Base-by-base conservation (phyloP, 192 early-diverging fungal species). In the Coemansia sp. region DNA sequence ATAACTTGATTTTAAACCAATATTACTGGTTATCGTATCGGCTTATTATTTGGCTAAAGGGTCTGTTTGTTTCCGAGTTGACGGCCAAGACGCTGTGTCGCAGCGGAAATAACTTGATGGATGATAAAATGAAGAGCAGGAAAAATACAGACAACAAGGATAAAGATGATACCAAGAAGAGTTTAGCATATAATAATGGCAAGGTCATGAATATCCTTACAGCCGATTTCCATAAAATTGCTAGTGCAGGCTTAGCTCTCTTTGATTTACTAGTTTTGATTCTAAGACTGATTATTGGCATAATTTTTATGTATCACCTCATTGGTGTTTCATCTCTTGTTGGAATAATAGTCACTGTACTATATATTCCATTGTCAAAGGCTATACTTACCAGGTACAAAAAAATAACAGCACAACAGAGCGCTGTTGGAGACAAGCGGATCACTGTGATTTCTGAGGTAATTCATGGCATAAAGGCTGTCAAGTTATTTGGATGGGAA, bases 401-500 rank as follows among this genome's bases (percentile, higher is more conserved):
- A 49, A 77, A 72, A 23, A 61, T 87, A 74, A 87, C 91, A 66
- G 77, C 85, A 12, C 79, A 81, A 38, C 68, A 89, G 11, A 89
- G 78, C 54, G 48, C 74, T 8, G 75, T 88, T 26, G 81, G 84
- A 49, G 95, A 96, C 71, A 86, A 90, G 62, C 86, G 95, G 15
- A 76, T 96, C 42, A 86, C 88, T 39, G 79, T 84, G 37, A 87
- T 92, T 41, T 95, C 92, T 60, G 94, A 98, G 76, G 79, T 92
- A 37, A 72, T 95, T 19, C 86, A 93, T 77, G 94, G 93, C 23
- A 96, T 98, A 52, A 87, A 93, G 47, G 90, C 97, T 32, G 87
- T 98, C 57, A 98, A 98, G 69, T 88, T 97, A 65, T 92, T 92
- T 75, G 90, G 88, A 19, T 94, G 92, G 92, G 92, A 92, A 74